These are phyloP conservation scores for Blepharisma stoltei DNA, from an alignment of 73 alveolate species.

Conservation along the genomic window DNA sequence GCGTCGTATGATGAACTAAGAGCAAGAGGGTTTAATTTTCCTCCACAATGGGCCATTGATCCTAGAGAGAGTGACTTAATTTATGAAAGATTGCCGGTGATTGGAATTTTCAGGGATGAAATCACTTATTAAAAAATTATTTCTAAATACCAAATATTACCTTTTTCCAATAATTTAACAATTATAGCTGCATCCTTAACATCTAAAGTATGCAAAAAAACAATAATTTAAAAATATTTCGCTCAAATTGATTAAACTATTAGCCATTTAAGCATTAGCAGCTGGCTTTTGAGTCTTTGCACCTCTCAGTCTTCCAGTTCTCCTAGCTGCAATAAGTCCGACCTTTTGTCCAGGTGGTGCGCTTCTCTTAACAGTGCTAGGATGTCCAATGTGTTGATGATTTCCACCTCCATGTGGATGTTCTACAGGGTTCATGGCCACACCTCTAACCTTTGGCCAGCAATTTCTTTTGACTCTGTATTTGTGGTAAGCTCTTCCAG, in stretches of 20 bases:
- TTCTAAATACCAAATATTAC: no score
- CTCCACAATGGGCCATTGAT: slow-evolving; percentile 80
- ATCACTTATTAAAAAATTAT: slow-evolving; percentile 43
- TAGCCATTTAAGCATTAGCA: no score
- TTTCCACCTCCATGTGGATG: background rate
- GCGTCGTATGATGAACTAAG: slow-evolving; percentile 77
- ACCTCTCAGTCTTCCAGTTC: background rate
- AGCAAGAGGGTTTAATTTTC: slow-evolving; percentile 69
- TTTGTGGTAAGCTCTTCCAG: background rate
- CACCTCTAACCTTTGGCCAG: background rate
- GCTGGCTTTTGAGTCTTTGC: no score
- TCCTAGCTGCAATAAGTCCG: background rate
- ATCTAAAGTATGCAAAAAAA: no score
- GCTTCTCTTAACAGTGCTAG: background rate
- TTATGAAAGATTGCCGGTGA: slow-evolving; percentile 62
- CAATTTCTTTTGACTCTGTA: background rate
- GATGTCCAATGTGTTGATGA: background rate
- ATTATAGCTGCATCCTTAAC: no score
- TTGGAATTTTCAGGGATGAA: slow-evolving; percentile 57
- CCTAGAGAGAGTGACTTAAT: slow-evolving; percentile 79
- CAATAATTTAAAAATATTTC: no score
- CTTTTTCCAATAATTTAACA: no score
- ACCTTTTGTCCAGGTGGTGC: background rate
- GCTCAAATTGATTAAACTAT: no score
- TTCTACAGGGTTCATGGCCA: background rate